Percentiles rank a stretch among this genome's conserved stretches.
These are phyloP conservation scores for Acanthamoeba lenticulata DNA, from an alignment of 208 protist genomes.

Conservation along the genomic window DNA sequence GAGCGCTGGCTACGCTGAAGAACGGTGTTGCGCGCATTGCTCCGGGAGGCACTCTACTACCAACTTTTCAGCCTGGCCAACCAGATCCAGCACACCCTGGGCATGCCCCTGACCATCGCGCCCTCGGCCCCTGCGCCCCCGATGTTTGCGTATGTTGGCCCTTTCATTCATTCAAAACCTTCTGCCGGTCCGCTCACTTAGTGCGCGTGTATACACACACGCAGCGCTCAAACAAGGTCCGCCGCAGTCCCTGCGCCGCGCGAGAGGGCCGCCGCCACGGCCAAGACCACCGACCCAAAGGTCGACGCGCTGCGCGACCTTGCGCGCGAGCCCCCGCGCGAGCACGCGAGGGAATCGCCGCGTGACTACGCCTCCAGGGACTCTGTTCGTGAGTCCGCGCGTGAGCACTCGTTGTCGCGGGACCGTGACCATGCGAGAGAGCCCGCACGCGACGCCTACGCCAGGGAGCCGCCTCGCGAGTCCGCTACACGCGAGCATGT, in stretches of 20 bases:
- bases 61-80: constrained; percentile 11
- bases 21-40: background rate
- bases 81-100: constrained; percentile 1
- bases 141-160: background rate
- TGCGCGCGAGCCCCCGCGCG: too few species aligned
- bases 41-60: background rate
- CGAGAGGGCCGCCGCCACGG: too few species aligned
- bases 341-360: too few species aligned
- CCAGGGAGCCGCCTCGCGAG: background rate
- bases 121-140: background rate
- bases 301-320: too few species aligned
- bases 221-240: too few species aligned
- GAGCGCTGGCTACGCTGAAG: background rate
- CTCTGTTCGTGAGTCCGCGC: background rate
- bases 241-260: too few species aligned
- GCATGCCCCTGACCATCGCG: background rate
- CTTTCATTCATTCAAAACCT: too few species aligned
- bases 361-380: too few species aligned
- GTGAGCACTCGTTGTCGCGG: background rate
- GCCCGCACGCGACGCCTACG: too few species aligned
- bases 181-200: too few species aligned
- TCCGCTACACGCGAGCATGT: background rate
- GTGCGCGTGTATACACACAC: too few species aligned
- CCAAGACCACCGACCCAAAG: too few species aligned
- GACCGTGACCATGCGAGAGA: background rate